Evolutionary conservation across 176 grass and related monocot genomes (phyloP).

Genomic region (Microstegium vimineum): DNA sequence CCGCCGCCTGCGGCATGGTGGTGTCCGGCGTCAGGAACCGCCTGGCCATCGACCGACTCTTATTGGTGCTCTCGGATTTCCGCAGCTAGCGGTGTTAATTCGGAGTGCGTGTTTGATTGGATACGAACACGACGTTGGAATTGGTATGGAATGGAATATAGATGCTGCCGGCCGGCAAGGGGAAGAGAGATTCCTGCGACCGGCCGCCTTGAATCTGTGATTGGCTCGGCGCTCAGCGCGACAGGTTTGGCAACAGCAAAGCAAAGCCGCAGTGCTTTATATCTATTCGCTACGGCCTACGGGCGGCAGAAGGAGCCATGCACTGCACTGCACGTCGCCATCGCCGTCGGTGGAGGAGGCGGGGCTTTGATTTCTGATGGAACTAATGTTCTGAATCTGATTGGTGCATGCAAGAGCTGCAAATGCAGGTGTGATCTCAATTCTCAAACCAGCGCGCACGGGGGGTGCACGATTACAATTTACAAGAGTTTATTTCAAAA

Average conservation of each 20-base stretch:
- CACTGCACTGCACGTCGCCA: conserved; percentile 10
- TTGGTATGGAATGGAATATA: neutral
- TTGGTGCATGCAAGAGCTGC: neutral
- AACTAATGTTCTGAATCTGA: neutral
- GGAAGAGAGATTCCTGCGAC: neutral
- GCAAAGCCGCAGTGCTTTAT: neutral
- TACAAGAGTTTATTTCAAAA: too few species aligned
- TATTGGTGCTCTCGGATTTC: too few species aligned
- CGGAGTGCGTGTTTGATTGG: neutral
- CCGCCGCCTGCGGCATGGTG: neutral
- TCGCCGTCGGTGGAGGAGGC: neutral
- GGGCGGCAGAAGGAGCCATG: neutral
- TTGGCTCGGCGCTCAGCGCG: conserved; percentile 15
- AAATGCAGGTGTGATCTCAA: neutral
- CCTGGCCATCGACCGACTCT: neutral
- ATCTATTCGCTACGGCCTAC: neutral
- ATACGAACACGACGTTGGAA: conserved; percentile 1
- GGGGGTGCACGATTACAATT: too few species aligned
- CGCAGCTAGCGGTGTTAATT: too few species aligned
- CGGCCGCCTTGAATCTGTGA: too few species aligned
- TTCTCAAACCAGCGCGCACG: too few species aligned
- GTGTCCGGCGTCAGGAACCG: neutral
- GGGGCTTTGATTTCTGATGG: too few species aligned
- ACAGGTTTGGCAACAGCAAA: neutral
- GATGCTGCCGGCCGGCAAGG: neutral